A percentile compares a stretch with the other conserved stretches of the same genome.
These are phyloP conservation scores for Lomentospora prolificans DNA, from an alignment of 2,329 filamentous ascomycete genomes.

Conservation along the genomic window DNA sequence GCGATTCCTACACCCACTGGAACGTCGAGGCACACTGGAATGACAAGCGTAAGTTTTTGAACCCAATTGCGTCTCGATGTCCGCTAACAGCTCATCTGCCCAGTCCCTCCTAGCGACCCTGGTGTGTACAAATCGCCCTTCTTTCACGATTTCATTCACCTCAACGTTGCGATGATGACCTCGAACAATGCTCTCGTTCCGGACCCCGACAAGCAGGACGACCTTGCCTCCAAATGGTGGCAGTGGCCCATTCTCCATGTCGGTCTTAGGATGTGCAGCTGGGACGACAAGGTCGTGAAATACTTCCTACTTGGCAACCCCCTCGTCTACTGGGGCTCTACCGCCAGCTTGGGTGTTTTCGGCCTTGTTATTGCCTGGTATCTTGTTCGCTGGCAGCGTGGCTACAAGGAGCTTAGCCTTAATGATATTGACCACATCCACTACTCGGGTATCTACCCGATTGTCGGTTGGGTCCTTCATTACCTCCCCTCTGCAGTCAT, in stretches of 20 bases:
- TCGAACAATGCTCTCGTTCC: constrained; percentile 98
- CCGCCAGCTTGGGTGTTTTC: constrained; percentile 65
- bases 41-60: constrained; percentile 66
- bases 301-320: constrained; percentile 98
- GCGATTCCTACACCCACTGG: constrained; percentile 95
- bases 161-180: constrained; percentile 99
- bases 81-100: constrained; percentile 20
- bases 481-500: constrained; percentile 94
- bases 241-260: constrained; percentile 96
- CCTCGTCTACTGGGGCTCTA: constrained; percentile 90
- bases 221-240: constrained; percentile 94
- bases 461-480: constrained; percentile 91
- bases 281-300: constrained; percentile 92
- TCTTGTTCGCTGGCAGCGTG: constrained; percentile 88
- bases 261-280: constrained; percentile 95
- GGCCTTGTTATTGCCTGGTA: constrained; percentile 72
- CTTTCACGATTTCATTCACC: constrained; percentile 91
- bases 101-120: constrained; percentile 80
- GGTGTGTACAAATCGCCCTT: constrained; percentile 95
- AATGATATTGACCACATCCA: constrained; percentile 87
- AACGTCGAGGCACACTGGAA: constrained; percentile 95
- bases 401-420: constrained; percentile 72
- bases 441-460: constrained; percentile 83
- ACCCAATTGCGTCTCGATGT: constrained; percentile 10
- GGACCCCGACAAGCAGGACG: constrained; percentile 97